phyloP scores from a whole-genome alignment of 768 basidiomycete genomes.

The Russula dissimulans region DNA sequence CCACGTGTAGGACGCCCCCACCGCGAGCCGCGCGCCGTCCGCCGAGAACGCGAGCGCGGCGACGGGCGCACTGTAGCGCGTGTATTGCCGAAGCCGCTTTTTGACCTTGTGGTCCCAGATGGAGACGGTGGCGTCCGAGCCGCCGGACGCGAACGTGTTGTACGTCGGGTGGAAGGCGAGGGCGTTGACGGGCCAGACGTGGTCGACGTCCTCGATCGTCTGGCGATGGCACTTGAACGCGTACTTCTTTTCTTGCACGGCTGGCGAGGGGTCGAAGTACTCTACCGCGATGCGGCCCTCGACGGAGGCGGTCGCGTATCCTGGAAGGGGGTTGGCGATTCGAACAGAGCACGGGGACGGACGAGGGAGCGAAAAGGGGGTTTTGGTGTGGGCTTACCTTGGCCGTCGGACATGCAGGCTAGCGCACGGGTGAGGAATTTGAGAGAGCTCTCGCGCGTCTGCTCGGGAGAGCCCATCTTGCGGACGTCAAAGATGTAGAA shows the following conservation, averaged over 20 bases:
- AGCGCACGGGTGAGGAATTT: slow-evolving; percentile 92
- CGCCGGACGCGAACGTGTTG: slow-evolving; percentile 93
- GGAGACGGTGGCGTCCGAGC: slow-evolving; percentile 88
- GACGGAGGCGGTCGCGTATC: slow-evolving; percentile 87
- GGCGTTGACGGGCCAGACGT: slow-evolving; percentile 94
- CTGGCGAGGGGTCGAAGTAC: slow-evolving; percentile 79
- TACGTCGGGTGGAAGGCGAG: slow-evolving; percentile 91
- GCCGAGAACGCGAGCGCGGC: slow-evolving; percentile 74
- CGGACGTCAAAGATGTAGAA: slow-evolving; percentile 75
- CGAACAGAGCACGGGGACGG: too few relatives aligned
- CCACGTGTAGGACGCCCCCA: slow-evolving; percentile 83
- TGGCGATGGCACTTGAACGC: slow-evolving; percentile 97
- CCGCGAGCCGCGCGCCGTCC: slow-evolving; percentile 71
- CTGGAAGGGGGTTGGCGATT: slow-evolving; percentile 30
- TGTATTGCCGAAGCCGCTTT: slow-evolving; percentile 87
- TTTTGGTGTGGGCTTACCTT: slow-evolving; percentile 41
- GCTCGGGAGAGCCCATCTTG: slow-evolving; percentile 63
- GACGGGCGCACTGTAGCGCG: slow-evolving; percentile 68
- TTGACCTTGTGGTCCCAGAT: slow-evolving; percentile 98
- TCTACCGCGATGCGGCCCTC: slow-evolving; percentile 96
- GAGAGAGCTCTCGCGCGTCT: slow-evolving; percentile 84
- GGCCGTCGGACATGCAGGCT: slow-evolving; percentile 87
- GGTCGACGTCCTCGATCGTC: slow-evolving; percentile 82
- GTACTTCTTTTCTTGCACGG: slow-evolving; percentile 79
- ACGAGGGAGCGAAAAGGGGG: background rate